Conservation (phyloP, 2,329 filamentous ascomycete species). For the Ophiostoma himal-ulmi region DNA sequence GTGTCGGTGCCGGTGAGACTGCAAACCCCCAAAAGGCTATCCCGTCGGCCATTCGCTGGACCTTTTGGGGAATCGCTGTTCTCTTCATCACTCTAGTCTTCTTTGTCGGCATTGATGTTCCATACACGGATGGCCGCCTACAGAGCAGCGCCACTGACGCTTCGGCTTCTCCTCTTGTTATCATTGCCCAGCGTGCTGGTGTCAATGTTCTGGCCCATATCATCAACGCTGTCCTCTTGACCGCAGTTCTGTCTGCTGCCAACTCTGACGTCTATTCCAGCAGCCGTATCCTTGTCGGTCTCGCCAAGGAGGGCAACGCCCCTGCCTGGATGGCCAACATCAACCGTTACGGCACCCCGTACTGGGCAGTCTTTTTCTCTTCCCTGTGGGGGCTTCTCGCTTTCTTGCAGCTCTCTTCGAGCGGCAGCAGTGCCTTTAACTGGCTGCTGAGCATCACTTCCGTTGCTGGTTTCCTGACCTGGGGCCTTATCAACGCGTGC, state of each 20-base stretch:
- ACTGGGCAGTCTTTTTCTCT: constrained; percentile 36
- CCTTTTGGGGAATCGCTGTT: constrained; percentile 62
- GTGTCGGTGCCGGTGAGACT: constrained; percentile 63
- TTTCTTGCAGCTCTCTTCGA: constrained; percentile 38
- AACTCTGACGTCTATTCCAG: constrained; percentile 52
- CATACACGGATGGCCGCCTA: constrained; percentile 47
- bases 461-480: constrained; percentile 41
- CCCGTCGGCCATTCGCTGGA: constrained; percentile 61
- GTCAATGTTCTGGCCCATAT: constrained; percentile 63
- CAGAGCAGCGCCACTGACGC: constrained; percentile 37
- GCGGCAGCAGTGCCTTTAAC: constrained; percentile 35
- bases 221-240: constrained; percentile 56
- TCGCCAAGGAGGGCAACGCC: constrained; percentile 39
- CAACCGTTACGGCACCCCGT: constrained; percentile 35
- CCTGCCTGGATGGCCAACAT: constrained; percentile 35
- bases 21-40: constrained; percentile 63
- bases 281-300: constrained; percentile 38
- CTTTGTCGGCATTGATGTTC: constrained; percentile 61
- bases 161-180: constrained; percentile 58
- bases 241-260: constrained; percentile 53
- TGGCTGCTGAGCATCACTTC: constrained; percentile 41
- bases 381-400: constrained; percentile 32
- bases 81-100: constrained; percentile 63
- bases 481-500: constrained; percentile 37
- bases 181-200: constrained; percentile 63